A percentile compares a stretch with the other conserved stretches of the same genome.
These are phyloP conservation scores for Aphanomyces stellatus DNA, from an alignment of 352 stramenopile species.

Conservation along the genomic window DNA sequence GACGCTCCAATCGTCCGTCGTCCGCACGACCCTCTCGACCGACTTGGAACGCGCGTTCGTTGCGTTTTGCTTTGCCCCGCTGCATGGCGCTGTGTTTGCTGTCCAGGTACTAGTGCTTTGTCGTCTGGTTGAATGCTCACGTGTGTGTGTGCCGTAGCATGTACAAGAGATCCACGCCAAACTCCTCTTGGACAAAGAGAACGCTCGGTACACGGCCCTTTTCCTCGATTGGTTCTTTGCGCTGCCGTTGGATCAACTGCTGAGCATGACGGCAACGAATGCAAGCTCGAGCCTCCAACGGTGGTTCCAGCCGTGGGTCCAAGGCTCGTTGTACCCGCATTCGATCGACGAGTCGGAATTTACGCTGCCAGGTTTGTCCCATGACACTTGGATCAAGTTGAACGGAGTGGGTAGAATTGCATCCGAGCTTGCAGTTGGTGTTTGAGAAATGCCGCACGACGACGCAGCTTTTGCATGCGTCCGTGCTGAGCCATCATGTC, in stretches of 20 bases:
- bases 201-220: slow-evolving; percentile 28
- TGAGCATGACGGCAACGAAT: slow-evolving; percentile 50
- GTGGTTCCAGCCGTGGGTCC: slow-evolving; percentile 60
- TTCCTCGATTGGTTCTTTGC: slow-evolving; percentile 82
- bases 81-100: slow-evolving; percentile 69
- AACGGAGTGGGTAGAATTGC: background rate
- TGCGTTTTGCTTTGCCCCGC: slow-evolving; percentile 57
- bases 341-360: slow-evolving; percentile 2
- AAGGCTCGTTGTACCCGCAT: background rate
- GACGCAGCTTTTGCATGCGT: slow-evolving; percentile 55
- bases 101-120: slow-evolving; percentile 44
- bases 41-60: slow-evolving; percentile 36
- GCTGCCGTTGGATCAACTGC: slow-evolving; percentile 46
- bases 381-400: background rate
- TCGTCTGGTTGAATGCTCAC: no score
- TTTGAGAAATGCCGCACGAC: slow-evolving; percentile 59
- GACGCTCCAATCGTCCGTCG: slow-evolving; percentile 37
- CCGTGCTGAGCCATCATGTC: slow-evolving; percentile 58
- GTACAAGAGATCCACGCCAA: slow-evolving; percentile 48
- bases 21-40: slow-evolving; percentile 34
- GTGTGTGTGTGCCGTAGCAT: slow-evolving; percentile 26
- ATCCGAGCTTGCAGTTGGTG: slow-evolving; percentile 17
- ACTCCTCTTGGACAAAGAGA: slow-evolving; percentile 44
- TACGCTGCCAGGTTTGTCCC: background rate
- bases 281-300: slow-evolving; percentile 65